Evolutionary conservation across 164 flowering plant species (phyloP).

Genomic region (Paratinospora sagittata): DNA sequence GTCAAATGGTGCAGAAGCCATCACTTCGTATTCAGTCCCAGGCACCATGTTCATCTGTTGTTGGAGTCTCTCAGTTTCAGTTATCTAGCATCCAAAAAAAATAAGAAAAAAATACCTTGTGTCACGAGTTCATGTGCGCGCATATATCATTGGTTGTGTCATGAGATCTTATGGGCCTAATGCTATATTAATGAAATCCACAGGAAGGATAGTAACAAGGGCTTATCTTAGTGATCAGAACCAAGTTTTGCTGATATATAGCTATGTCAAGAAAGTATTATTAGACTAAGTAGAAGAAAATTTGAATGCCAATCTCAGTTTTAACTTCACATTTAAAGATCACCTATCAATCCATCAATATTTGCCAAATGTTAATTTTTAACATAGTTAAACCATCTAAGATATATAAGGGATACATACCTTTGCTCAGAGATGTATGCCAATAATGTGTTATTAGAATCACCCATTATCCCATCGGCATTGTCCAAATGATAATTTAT

Average conservation of each 20-base stretch:
- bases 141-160: neutral
- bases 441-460: too few species aligned
- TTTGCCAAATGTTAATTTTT: too few species aligned
- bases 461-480: too few species aligned
- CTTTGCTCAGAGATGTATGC: too few species aligned
- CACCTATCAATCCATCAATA: neutral
- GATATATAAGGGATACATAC: too few species aligned
- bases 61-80: slow-evolving; percentile 64
- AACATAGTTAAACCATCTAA: too few species aligned
- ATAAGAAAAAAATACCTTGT: too few species aligned
- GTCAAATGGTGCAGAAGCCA: slow-evolving; percentile 50
- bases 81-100: slow-evolving; percentile 35
- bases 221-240: too few species aligned
- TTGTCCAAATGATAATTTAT: too few species aligned
- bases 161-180: neutral
- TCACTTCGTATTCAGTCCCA: slow-evolving; percentile 38
- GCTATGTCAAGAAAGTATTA: too few species aligned
- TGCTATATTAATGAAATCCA: neutral
- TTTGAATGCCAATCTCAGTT: neutral
- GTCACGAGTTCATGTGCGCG: neutral
- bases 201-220: neutral
- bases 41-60: slow-evolving; percentile 62
- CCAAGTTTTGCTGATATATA: neutral
- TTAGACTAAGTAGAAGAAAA: too few species aligned
- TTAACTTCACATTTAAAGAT: neutral